Evolutionary conservation across 140 eudicot species (phyloP).

Genomic region (Cichorium intybus): DNA sequence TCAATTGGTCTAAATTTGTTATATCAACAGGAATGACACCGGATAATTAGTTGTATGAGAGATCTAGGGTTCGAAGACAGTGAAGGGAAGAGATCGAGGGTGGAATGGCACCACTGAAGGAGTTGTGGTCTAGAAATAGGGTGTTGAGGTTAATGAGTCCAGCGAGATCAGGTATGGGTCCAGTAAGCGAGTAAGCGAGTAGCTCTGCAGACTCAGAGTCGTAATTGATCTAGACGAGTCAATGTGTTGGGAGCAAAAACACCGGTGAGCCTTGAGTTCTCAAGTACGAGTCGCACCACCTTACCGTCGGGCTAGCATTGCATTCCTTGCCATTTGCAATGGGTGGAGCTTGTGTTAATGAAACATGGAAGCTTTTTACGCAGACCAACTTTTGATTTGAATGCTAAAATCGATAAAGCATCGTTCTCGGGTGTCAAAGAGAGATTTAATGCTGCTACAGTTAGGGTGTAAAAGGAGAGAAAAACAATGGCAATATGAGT

Average conservation of each 20-base stretch:
- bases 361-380: conserved; percentile 22
- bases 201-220: conserved; percentile 55
- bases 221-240: conserved; percentile 39
- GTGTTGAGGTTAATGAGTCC: conserved; percentile 37
- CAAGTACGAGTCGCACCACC: conserved; percentile 31
- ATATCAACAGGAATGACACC: too few species aligned
- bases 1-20: conserved; percentile 33
- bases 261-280: conserved; percentile 31
- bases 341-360: neutral
- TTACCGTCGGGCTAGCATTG: conserved; percentile 26
- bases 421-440: too few species aligned
- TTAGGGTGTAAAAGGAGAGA: too few species aligned
- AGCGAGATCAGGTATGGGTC: conserved; percentile 57
- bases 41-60: too few species aligned
- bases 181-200: conserved; percentile 58
- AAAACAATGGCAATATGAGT: too few species aligned
- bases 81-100: too few species aligned
- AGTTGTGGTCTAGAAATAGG: conserved; percentile 44
- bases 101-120: too few species aligned
- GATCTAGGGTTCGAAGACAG: too few species aligned
- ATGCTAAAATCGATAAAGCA: too few species aligned
- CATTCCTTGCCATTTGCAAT: conserved; percentile 55
- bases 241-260: conserved; percentile 35
- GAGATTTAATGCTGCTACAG: too few species aligned
- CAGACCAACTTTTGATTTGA: conserved; percentile 47